Evolutionary conservation across 257 asterid genomes (phyloP).

Genomic region (Fraxinus pennsylvanica): DNA sequence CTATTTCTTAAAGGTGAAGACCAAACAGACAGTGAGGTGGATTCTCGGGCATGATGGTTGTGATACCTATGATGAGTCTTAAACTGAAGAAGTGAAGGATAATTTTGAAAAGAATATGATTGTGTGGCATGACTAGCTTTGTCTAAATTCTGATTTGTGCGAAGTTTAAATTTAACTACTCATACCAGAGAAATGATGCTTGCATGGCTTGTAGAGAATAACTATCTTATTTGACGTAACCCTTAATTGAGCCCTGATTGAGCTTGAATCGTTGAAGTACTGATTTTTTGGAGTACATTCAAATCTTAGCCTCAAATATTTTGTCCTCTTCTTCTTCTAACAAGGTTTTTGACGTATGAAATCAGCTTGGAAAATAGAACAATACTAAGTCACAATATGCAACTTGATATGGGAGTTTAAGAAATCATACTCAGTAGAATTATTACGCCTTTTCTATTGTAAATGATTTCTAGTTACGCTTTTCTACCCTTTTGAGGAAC

Average conservation of each 20-base stretch:
- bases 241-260: background rate
- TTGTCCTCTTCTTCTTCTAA: too few species aligned
- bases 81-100: background rate
- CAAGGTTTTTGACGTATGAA: too few species aligned
- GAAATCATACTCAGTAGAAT: too few species aligned
- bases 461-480: background rate
- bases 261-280: too few species aligned
- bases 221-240: background rate
- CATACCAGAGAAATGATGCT: background rate
- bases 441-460: too few species aligned
- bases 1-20: too few species aligned
- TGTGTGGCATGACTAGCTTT: background rate
- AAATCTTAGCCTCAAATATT: too few species aligned
- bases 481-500: background rate
- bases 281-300: background rate
- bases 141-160: background rate
- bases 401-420: too few species aligned
- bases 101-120: background rate
- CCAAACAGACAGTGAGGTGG: too few species aligned
- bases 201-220: background rate
- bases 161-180: background rate
- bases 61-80: background rate
- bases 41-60: too few species aligned
- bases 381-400: background rate
- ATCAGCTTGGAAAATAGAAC: background rate